A percentile compares a stretch with the other conserved stretches of the same genome.
Conservation (phyloP, 2,329 filamentous ascomycete genomes). For the Pestalotiopsis sp. region DNA sequence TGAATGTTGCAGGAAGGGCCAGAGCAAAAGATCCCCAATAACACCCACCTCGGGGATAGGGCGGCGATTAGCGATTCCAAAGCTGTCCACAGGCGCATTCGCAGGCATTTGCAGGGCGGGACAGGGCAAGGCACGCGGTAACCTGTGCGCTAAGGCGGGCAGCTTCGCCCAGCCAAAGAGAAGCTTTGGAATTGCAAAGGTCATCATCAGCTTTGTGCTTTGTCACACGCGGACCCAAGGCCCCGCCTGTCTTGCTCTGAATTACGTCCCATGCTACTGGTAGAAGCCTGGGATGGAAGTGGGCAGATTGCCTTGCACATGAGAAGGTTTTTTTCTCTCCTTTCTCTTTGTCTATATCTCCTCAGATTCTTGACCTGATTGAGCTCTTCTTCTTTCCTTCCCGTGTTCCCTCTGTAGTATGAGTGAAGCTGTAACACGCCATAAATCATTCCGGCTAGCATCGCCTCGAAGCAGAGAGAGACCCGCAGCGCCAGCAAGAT, state of each 20-base stretch:
- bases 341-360: neutral
- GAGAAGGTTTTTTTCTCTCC: neutral
- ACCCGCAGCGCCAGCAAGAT: neutral
- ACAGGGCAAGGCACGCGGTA: neutral
- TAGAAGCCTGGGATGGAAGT: neutral
- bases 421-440: neutral
- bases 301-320: neutral
- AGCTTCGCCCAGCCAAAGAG: neutral
- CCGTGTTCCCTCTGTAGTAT: neutral
- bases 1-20: neutral
- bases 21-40: neutral
- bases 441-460: neutral
- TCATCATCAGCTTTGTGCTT: neutral
- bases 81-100: neutral
- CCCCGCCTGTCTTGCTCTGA: neutral
- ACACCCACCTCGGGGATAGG: neutral
- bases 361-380: neutral
- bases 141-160: neutral
- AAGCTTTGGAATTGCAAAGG: neutral
- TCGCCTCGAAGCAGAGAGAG: neutral
- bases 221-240: neutral
- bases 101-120: neutral
- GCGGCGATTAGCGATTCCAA: neutral
- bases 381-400: neutral
- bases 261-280: neutral